A percentile compares a stretch with the other conserved stretches of the same genome.
Conservation (phyloP, 306 rosid species). For the Prunus salicina region DNA sequence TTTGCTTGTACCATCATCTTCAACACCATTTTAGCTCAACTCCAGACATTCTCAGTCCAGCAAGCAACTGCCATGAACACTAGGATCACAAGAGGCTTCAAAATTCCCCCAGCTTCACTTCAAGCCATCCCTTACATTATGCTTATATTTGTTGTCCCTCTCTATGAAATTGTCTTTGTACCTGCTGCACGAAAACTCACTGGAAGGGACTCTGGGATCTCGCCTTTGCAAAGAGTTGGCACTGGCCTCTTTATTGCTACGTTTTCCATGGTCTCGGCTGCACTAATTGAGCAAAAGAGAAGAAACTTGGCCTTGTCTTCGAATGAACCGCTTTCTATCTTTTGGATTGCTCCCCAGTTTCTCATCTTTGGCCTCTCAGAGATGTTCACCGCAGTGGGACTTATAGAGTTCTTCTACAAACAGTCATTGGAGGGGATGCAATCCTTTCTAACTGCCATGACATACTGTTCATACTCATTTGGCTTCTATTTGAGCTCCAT, state of each 20-base stretch:
- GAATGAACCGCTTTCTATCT: conserved; percentile 32
- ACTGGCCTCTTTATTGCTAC: conserved; percentile 53
- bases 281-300: conserved; percentile 48
- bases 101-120: conserved; percentile 69
- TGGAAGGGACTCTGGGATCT: conserved; percentile 44
- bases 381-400: conserved; percentile 61
- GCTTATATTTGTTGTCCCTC: conserved; percentile 54
- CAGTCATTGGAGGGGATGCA: conserved; percentile 63
- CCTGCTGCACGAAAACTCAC: conserved; percentile 48
- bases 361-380: conserved; percentile 56
- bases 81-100: conserved; percentile 32
- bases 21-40: conserved; percentile 66
- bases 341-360: conserved; percentile 62
- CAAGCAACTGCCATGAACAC: conserved; percentile 56
- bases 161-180: conserved; percentile 49
- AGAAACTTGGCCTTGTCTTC: conserved; percentile 21
- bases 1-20: conserved; percentile 63
- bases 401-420: conserved; percentile 57
- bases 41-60: conserved; percentile 65
- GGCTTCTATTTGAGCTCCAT: conserved; percentile 63
- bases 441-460: conserved; percentile 56
- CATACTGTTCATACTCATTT: conserved; percentile 60
- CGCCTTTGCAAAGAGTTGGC: conserved; percentile 56
- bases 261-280: conserved; percentile 63
- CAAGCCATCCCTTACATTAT: conserved; percentile 58